These are phyloP conservation scores for Linanthus parryae DNA, from an alignment of 148 eudicot species.

Conservation along the genomic window DNA sequence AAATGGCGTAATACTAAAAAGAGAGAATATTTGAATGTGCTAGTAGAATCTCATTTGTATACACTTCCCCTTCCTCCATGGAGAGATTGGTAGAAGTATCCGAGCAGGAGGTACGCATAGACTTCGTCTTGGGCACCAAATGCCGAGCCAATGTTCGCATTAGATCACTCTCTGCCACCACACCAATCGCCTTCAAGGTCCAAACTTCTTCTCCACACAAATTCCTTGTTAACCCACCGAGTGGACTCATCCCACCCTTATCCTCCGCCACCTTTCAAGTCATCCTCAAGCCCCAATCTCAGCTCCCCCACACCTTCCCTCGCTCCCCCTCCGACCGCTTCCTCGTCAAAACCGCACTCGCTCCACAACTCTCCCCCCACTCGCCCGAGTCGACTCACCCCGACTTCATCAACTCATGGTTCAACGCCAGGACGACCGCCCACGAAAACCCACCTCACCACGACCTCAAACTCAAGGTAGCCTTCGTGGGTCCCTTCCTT, in stretches of 20 bases:
- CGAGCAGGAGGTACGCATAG: slow-evolving; percentile 32
- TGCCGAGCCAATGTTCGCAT: slow-evolving; percentile 39
- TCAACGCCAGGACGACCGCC: slow-evolving; percentile 13
- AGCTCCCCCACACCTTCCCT: slow-evolving; percentile 30
- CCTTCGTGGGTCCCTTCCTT: slow-evolving; percentile 38
- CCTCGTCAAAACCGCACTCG: slow-evolving; percentile 28
- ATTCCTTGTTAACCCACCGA: slow-evolving; percentile 48
- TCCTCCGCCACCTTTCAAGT: slow-evolving; percentile 38
- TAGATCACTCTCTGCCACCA: slow-evolving; percentile 20
- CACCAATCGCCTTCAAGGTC: slow-evolving; percentile 39
- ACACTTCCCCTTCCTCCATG: too few relatives aligned
- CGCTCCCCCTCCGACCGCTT: slow-evolving; percentile 45
- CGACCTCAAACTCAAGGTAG: slow-evolving; percentile 35
- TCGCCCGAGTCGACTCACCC: slow-evolving; percentile 17
- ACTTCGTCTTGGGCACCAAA: slow-evolving; percentile 31
- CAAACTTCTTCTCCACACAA: slow-evolving; percentile 51
- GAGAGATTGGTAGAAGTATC: slow-evolving; percentile 38
- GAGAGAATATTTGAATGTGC: too few relatives aligned
- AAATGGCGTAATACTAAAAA: too few relatives aligned
- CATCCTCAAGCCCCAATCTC: slow-evolving; percentile 45
- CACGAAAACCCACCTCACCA: too few relatives aligned
- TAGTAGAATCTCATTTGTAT: too few relatives aligned
- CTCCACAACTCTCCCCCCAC: slow-evolving; percentile 15
- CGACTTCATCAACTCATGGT: slow-evolving; percentile 26
- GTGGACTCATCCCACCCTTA: slow-evolving; percentile 39